Percentiles rank a stretch among this genome's conserved stretches.
These are phyloP conservation scores for Punctularia strigosozonata DNA, from an alignment of 768 basidiomycete species.

Conservation along the genomic window DNA sequence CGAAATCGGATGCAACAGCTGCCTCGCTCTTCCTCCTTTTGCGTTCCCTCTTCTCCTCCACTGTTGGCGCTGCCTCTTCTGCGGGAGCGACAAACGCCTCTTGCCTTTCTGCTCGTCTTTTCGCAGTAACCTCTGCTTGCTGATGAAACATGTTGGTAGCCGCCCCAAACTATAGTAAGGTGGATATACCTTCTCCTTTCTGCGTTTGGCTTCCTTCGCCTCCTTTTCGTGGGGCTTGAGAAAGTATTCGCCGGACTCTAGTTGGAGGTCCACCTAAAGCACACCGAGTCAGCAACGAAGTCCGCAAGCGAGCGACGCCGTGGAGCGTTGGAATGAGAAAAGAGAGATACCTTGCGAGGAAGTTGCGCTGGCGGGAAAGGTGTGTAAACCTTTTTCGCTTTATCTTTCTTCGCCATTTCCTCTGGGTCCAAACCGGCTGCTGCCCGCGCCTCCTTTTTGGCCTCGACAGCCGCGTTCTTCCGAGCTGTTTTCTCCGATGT, in stretches of 20 bases:
- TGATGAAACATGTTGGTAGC: constrained; percentile 17
- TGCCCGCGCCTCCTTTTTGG: constrained; percentile 51
- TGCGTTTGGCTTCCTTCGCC: constrained; percentile 52
- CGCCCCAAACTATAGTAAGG: neutral
- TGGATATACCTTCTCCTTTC: constrained; percentile 60
- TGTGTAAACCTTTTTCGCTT: constrained; percentile 88
- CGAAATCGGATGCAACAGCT: constrained; percentile 19
- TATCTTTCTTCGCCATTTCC: constrained; percentile 25
- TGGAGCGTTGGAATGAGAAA: too few species aligned
- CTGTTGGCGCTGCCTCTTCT: constrained; percentile 62
- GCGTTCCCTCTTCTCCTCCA: constrained; percentile 66
- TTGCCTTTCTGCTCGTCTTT: constrained; percentile 69
- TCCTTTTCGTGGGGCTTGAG: constrained; percentile 86
- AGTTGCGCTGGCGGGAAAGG: constrained; percentile 95
- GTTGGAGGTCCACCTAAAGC: constrained; percentile 73
- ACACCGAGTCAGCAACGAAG: neutral
- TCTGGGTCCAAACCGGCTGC: constrained; percentile 51
- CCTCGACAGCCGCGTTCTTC: constrained; percentile 65
- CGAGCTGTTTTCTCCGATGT: constrained; percentile 89
- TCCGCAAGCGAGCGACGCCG: neutral
- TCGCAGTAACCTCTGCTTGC: constrained; percentile 70
- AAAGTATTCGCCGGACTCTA: constrained; percentile 97
- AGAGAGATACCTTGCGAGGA: constrained; percentile 69
- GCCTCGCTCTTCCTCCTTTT: constrained; percentile 24
- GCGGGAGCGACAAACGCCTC: constrained; percentile 81